Percentiles rank a stretch among this genome's conserved stretches.
phyloP scores from a whole-genome alignment of 2,329 filamentous ascomycete genomes.

The Fusarium buharicum region DNA sequence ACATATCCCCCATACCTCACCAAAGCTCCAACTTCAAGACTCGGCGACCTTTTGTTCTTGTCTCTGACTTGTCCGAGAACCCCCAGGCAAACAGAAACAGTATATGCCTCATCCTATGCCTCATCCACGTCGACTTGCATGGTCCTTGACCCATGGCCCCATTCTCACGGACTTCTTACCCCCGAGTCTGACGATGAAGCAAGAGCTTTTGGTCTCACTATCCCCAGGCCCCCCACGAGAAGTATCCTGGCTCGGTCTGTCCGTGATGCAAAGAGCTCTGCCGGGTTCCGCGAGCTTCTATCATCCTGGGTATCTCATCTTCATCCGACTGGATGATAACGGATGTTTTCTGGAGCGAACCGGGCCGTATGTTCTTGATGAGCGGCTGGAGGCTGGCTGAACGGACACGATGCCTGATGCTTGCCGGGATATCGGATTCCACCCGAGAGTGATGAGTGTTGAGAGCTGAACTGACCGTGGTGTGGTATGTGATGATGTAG shows the following conservation, averaged over 20 bases:
- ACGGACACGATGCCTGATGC: constrained; percentile 4
- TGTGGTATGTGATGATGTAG: constrained; percentile 28
- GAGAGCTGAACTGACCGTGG: constrained; percentile 14
- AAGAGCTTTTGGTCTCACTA: constrained; percentile 13
- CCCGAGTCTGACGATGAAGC: constrained; percentile 24
- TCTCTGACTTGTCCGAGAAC: not conserved
- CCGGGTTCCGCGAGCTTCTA: constrained; percentile 14
- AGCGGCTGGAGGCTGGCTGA: constrained; percentile 16
- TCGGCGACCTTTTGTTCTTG: constrained; percentile 12
- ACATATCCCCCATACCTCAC: not conserved
- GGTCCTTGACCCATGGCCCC: constrained; percentile 28
- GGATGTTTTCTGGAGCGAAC: constrained; percentile 11
- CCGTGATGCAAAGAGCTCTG: constrained; percentile 5
- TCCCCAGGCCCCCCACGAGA: constrained; percentile 28
- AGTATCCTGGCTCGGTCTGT: constrained; percentile 22
- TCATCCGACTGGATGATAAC: constrained; percentile 2
- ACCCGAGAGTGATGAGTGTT: constrained; percentile 4
- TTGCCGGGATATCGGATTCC: constrained; percentile 8
- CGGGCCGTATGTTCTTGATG: constrained; percentile 10
- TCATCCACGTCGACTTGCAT: constrained; percentile 22
- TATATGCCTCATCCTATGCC: constrained; percentile 36
- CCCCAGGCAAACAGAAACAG: not conserved
- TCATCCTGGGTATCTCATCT: constrained; percentile 27
- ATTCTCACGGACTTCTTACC: constrained; percentile 24
- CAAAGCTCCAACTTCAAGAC: not conserved